Evolutionary conservation across 176 grass and related monocot genomes (phyloP).

Genomic region (Bolboschoenus planiculmis): DNA sequence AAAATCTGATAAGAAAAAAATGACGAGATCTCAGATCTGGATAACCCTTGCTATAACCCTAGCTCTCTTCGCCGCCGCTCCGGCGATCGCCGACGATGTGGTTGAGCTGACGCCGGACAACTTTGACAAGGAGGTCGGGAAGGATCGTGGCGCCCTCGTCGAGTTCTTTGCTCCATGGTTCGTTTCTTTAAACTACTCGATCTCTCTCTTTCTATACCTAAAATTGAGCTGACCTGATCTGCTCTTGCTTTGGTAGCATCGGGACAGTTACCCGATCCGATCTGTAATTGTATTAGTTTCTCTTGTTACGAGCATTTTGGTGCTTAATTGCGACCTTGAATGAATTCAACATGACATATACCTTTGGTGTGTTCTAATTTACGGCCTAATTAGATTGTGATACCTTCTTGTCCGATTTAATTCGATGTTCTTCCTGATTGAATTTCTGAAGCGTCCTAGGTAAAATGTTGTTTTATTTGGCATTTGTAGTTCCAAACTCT

Average conservation of each 20-base stretch:
- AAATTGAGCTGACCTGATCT: neutral
- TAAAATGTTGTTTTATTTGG: neutral
- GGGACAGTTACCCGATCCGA: neutral
- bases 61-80: constrained; percentile 22
- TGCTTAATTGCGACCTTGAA: neutral
- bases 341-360: neutral
- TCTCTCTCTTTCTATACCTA: neutral
- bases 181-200: neutral
- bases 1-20: neutral
- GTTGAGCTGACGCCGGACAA: constrained; percentile 60
- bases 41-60: constrained; percentile 28
- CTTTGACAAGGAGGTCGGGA: constrained; percentile 93
- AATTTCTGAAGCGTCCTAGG: neutral
- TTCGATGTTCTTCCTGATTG: neutral
- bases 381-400: neutral
- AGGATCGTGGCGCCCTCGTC: constrained; percentile 78
- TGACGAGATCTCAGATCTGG: constrained; percentile 63
- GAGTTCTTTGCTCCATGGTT: constrained; percentile 93
- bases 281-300: constrained; percentile 6
- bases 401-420: neutral
- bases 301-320: neutral
- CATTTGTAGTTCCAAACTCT: neutral
- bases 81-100: constrained; percentile 47
- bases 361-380: neutral
- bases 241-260: neutral